Evolutionary conservation across 176 grass and related monocot genomes (phyloP).

Genomic region (Lolium multiflorum): DNA sequence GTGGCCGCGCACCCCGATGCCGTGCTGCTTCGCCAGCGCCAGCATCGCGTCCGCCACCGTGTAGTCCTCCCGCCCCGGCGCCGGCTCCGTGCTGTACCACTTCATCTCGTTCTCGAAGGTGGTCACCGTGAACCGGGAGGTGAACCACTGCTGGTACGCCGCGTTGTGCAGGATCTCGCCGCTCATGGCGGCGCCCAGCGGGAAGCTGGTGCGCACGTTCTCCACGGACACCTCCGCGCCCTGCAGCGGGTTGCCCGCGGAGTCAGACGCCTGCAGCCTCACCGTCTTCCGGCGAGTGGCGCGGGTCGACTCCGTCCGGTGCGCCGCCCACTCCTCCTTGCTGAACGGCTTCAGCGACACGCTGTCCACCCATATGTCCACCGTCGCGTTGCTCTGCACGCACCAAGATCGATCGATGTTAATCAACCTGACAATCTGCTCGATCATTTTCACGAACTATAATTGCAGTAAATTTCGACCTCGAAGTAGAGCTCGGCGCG

Average conservation of each 20-base stretch:
- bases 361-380: constrained; percentile 79
- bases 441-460: background rate
- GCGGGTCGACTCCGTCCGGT: constrained; percentile 52
- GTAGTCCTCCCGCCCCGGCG: constrained; percentile 55
- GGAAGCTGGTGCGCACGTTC: constrained; percentile 50
- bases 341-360: constrained; percentile 81
- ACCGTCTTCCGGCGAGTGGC: constrained; percentile 46
- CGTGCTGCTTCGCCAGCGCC: constrained; percentile 29
- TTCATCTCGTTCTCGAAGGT: constrained; percentile 95
- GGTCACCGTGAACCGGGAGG: constrained; percentile 64
- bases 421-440: background rate
- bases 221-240: constrained; percentile 54
- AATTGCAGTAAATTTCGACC: constrained; percentile 23
- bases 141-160: constrained; percentile 64
- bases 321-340: constrained; percentile 67
- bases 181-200: constrained; percentile 66
- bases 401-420: background rate
- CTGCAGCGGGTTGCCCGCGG: constrained; percentile 43
- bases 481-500: constrained; percentile 81
- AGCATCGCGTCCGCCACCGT: constrained; percentile 63
- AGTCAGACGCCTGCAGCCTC: constrained; percentile 58
- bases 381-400: constrained; percentile 63
- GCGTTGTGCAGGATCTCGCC: constrained; percentile 55
- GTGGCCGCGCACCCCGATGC: constrained; percentile 56
- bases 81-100: constrained; percentile 65